phyloP scores from a whole-genome alignment of 257 asterid species.

The Striga asiatica region DNA sequence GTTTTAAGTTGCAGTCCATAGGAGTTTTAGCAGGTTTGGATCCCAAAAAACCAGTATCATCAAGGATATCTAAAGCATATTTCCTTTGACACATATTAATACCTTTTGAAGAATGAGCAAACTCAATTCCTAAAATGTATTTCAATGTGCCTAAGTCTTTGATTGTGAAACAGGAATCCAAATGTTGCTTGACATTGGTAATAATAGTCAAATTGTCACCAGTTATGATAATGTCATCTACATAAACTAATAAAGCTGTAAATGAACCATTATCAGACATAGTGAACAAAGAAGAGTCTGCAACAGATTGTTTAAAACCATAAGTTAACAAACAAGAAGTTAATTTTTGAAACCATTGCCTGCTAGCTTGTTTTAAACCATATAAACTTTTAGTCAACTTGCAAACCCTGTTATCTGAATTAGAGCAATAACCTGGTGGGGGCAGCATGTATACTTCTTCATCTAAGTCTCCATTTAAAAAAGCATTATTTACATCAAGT shows the following conservation, averaged over 20 bases:
- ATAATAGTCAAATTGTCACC: not conserved
- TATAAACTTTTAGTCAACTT: not conserved
- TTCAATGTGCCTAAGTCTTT: slow-evolving; percentile 17
- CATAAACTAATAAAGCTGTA: not conserved
- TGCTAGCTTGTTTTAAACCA: not conserved
- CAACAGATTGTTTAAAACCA: not conserved
- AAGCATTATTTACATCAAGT: too few species aligned
- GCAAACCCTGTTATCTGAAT: not conserved
- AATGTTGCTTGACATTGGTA: not conserved
- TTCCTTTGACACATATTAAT: not conserved
- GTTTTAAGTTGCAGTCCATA: not conserved
- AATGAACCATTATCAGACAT: too few species aligned
- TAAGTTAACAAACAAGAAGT: not conserved
- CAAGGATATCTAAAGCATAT: not conserved
- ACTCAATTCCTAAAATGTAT: not conserved
- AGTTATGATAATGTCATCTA: not conserved
- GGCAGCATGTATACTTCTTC: too few species aligned
- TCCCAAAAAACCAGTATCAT: not conserved
- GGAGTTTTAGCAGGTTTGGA: not conserved
- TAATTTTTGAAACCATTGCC: not conserved
- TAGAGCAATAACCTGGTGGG: not conserved
- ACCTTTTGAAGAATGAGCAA: not conserved
- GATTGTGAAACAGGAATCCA: not conserved
- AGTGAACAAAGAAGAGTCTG: not conserved
- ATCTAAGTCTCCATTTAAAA: too few species aligned